Base-by-base conservation (phyloP, 2,329 filamentous ascomycete species). In the Aspergillus sp. region DNA sequence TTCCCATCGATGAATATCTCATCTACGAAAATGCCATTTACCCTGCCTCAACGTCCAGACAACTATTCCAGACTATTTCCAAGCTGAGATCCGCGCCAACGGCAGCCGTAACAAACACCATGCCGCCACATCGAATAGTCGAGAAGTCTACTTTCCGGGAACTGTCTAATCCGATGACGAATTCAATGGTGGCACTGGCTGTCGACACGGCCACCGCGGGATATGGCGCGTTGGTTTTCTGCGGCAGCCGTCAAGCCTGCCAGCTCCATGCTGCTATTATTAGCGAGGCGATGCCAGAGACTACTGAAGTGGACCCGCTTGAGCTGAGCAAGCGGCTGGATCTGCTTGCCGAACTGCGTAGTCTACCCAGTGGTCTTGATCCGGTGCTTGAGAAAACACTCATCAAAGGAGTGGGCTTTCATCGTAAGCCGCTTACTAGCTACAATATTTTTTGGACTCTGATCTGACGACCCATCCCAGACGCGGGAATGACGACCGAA, bases 1-100 rank as follows among this genome's bases (percentile, higher is more conserved):
- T 90, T n/a, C 85, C 85, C 0, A 81, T 90, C 26, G 77, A 87
- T 44, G 86, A 89, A 56, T 79, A 86, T 58, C 70, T 89, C 1
- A 85, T 88, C 3, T 85, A 81, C 59, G 82, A 88, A 41, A 80
- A 84, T 48, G 74, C 74, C 4, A 74, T 88, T 7, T 88, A 86
- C 55, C 74, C 77, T 3, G 78, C 80, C 19, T 75, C 75, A 29
- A 78, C 70, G n/a, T 80, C 79, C 6, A 76, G 73, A 42, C 74
- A 71, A 43, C 69, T 84, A 36, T 75, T 82, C 36, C 79, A 79
- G 50, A 80, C 75, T 8, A 76, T 77, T 7, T 74, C 71, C 7
- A 77, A 80, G 50, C 60, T 80, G 8, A 71, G 56, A 26, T 52
- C 53, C 5, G 42, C 48, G 44, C 48, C 67, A 42, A 59, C 52